phyloP scores from a whole-genome alignment of 1,284 basidiomycete species.

The Mycena sp. region DNA sequence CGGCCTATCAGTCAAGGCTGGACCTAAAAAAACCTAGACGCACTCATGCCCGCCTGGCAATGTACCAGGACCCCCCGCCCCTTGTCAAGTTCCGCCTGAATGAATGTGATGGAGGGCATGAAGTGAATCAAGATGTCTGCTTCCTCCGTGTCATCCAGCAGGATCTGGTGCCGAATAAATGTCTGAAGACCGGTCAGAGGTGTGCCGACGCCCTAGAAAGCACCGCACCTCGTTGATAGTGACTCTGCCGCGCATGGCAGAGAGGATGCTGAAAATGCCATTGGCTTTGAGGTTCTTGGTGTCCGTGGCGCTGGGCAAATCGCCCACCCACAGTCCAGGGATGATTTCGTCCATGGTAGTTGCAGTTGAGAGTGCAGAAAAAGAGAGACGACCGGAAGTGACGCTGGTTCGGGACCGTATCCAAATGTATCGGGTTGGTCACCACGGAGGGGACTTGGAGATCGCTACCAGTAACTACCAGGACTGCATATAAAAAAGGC shows the following conservation, averaged over 20 bases:
- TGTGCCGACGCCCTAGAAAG: background rate
- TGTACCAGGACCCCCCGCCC: constrained; percentile 84
- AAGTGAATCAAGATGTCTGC: constrained; percentile 82
- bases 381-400: background rate
- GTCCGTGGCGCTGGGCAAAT: constrained; percentile 64
- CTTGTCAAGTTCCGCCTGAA: constrained; percentile 78
- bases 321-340: constrained; percentile 72
- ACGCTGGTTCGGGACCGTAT: constrained; percentile 10
- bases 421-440: background rate
- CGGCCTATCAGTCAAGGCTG: background rate
- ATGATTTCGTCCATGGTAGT: constrained; percentile 66
- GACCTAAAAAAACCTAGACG: constrained; percentile 44
- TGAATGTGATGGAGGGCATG: constrained; percentile 81
- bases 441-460: background rate
- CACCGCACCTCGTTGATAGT: constrained; percentile 67
- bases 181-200: constrained; percentile 53
- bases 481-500: background rate
- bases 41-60: constrained; percentile 88
- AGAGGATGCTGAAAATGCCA: constrained; percentile 75
- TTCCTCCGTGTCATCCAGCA: constrained; percentile 75
- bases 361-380: background rate
- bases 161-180: constrained; percentile 75
- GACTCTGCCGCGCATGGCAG: constrained; percentile 75
- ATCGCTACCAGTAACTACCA: constrained; percentile 2
- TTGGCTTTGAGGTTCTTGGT: constrained; percentile 62